These are phyloP conservation scores for Pseudonitzschia pungens DNA, from an alignment of 108 stramenopile genomes.

Conservation along the genomic window DNA sequence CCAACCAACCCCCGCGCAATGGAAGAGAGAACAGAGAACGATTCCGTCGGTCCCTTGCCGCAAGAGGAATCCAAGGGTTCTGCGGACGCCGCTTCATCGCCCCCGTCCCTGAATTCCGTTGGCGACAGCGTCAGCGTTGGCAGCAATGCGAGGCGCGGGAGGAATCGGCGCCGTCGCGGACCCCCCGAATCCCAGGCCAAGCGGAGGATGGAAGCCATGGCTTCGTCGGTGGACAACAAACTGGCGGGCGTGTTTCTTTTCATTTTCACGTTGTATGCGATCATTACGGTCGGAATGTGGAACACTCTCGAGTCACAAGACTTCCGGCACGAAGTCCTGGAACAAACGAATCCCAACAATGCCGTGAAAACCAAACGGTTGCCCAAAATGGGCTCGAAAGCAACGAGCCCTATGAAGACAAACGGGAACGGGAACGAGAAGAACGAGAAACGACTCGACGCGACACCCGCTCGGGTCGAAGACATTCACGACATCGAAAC, in stretches of 20 bases:
- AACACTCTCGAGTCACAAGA: conserved; percentile 23
- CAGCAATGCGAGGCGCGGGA: neutral
- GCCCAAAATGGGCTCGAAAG: neutral
- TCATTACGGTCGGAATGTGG: conserved; percentile 19
- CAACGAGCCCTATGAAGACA: neutral
- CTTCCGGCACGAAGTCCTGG: neutral
- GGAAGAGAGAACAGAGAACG: neutral
- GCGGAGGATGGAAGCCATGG: conserved; percentile 34
- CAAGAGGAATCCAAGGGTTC: neutral
- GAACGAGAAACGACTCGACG: neutral
- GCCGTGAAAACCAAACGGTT: neutral
- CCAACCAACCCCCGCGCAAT: neutral
- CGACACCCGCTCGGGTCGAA: neutral
- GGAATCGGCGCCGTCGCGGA: neutral
- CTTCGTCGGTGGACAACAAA: conserved; percentile 16
- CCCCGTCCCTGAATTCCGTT: neutral
- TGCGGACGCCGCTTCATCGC: neutral
- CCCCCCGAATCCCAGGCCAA: conserved; percentile 30
- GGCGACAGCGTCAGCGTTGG: neutral
- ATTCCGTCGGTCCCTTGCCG: neutral
- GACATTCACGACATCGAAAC: conserved; percentile 28
- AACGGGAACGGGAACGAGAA: neutral
- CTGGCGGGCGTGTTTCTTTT: conserved; percentile 21
- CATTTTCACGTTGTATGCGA: conserved; percentile 16
- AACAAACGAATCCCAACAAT: neutral